These are phyloP conservation scores for Camellia sinensis DNA, from an alignment of 148 eudicot species.

Conservation along the genomic window DNA sequence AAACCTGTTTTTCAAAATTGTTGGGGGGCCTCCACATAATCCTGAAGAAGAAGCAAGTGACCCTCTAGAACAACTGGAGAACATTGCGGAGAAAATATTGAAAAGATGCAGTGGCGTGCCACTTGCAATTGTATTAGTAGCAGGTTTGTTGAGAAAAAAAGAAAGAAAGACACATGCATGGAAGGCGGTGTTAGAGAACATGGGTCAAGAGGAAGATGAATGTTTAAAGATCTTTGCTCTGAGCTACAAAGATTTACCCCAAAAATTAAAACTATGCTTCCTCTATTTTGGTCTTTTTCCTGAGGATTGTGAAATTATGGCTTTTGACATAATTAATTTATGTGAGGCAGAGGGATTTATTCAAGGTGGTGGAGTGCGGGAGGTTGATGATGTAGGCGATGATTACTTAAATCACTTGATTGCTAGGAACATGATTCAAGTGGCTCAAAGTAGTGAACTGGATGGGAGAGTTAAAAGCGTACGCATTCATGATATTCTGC, in stretches of 20 bases:
- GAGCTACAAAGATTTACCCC: slow-evolving; percentile 14
- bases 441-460: neutral
- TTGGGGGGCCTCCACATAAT: too few relatives aligned
- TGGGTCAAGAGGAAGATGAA: neutral
- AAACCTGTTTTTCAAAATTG: too few relatives aligned
- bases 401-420: neutral
- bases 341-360: slow-evolving; percentile 12
- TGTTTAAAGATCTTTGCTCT: neutral
- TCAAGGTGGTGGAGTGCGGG: neutral
- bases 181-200: neutral
- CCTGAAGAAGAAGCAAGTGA: neutral
- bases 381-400: neutral
- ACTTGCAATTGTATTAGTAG: neutral
- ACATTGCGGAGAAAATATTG: neutral
- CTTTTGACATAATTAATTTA: neutral
- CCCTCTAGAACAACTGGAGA: too few relatives aligned
- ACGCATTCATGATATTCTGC: too few relatives aligned
- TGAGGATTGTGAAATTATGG: slow-evolving; percentile 8
- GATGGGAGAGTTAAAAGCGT: too few relatives aligned
- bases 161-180: neutral
- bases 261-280: neutral
- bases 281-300: slow-evolving; percentile 13
- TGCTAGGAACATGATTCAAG: slow-evolving; percentile 12
- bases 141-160: neutral
- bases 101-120: neutral